Percentiles rank a stretch among this genome's conserved stretches.
These are phyloP conservation scores for Aspergillus coremiiformis DNA, from an alignment of 495 filamentous ascomycete species.

Conservation along the genomic window DNA sequence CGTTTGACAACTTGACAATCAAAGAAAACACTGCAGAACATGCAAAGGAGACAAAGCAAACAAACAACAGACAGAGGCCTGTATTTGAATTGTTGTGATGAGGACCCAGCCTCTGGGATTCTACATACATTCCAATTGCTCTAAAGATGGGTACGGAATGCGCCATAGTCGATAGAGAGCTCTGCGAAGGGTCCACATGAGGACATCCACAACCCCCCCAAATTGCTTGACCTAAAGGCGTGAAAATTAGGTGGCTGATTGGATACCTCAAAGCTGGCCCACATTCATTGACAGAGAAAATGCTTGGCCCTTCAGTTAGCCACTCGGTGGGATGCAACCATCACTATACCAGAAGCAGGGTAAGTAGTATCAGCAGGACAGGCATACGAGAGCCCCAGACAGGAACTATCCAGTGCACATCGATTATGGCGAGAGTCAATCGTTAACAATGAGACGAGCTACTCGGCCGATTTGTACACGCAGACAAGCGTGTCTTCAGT, in stretches of 20 bases:
- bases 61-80: constrained; percentile 40
- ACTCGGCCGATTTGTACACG: constrained; percentile 2
- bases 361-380: constrained; percentile 19
- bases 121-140: constrained; percentile 34
- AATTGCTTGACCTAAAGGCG: constrained; percentile 16
- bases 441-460: background rate
- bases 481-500: background rate
- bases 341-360: constrained; percentile 32
- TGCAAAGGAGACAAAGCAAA: constrained; percentile 47
- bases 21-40: constrained; percentile 41
- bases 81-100: constrained; percentile 38
- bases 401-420: constrained; percentile 12
- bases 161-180: constrained; percentile 18
- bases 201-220: too few relatives aligned
- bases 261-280: constrained; percentile 9
- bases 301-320: constrained; percentile 21
- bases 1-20: constrained; percentile 38
- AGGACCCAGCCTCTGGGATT: constrained; percentile 36
- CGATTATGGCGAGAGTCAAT: constrained; percentile 10
- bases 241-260: constrained; percentile 18
- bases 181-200: too few relatives aligned
- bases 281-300: background rate
- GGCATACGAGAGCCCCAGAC: constrained; percentile 21
- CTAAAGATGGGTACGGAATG: constrained; percentile 39
- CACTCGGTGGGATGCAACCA: constrained; percentile 37